These are phyloP conservation scores for Baorangia bicolor DNA, from an alignment of 768 basidiomycete species.

Conservation along the genomic window DNA sequence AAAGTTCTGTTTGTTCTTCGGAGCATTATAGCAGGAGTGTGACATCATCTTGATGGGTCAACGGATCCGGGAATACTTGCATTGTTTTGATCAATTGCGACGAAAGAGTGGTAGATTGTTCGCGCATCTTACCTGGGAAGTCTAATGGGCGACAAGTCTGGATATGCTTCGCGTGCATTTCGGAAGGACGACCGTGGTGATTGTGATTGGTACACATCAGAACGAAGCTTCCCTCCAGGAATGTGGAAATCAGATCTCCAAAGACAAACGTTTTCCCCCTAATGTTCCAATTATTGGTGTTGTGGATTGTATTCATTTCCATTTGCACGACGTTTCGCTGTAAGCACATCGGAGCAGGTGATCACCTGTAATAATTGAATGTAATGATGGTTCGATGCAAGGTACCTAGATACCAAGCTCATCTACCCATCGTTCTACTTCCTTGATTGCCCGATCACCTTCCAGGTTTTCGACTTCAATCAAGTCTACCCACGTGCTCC, in stretches of 20 bases:
- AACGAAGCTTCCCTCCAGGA: background rate
- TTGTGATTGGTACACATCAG: background rate
- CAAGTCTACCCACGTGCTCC: conserved; percentile 39
- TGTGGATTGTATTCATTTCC: background rate
- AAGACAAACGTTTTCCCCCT: background rate
- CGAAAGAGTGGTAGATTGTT: too few relatives aligned
- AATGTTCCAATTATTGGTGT: background rate
- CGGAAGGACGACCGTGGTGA: background rate
- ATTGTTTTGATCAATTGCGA: too few relatives aligned
- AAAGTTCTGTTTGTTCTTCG: too few relatives aligned
- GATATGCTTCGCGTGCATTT: background rate
- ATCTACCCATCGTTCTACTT: conserved; percentile 56
- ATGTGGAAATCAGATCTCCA: background rate
- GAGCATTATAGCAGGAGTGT: too few relatives aligned
- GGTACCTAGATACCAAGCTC: conserved; percentile 46
- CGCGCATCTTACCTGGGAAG: too few relatives aligned
- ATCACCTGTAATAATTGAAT: background rate
- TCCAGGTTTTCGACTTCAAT: conserved; percentile 36
- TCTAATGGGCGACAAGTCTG: background rate
- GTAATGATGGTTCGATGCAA: background rate
- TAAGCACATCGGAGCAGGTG: background rate
- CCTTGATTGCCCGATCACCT: conserved; percentile 38
- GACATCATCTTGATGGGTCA: too few relatives aligned
- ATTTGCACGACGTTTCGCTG: background rate
- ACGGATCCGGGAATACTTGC: too few relatives aligned